Base-by-base conservation (phyloP, 805 yeast genomes). In the Candida maris region DNA sequence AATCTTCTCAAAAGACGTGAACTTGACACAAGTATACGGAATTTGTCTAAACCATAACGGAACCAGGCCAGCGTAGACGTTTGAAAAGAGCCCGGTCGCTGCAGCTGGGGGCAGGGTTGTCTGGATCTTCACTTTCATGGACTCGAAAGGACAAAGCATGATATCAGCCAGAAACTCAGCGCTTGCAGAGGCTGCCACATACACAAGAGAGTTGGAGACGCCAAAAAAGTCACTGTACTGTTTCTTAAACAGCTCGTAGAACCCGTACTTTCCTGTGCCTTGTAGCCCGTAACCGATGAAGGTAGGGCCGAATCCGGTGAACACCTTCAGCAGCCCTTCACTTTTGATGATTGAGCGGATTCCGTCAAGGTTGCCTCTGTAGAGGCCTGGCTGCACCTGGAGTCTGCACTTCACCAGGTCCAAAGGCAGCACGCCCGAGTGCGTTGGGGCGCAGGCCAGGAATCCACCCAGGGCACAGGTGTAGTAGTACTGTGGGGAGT, bases 21-120 rank as follows among this genome's bases (percentile, higher is more conserved):
- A 93, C 67, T 93, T 91, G 44, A 85, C 94, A 96, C 91, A 89
- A 19, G 97, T 91, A 70, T 91, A 91, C n/a, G 97, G 98, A 52
- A 91, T 84, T 66, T 91, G 98, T 69, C 97, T 82, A 41, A 80
- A 77, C 97, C 97, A 93, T 47, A 91, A 71, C 10, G 98, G 97
- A 7, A 79, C 81, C 36, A 91, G 65, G 36, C 97, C 97, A 56
- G 85, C 83, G 69, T 89, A 91, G 34, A 91, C 70, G 34, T 52
- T 42, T 2, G 87, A 85, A 16, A 68, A 77, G 36, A 82, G 44
- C 4, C 82, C 79, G 24, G 74, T 69, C 46, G 84, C 75, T 64
- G 77, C 79, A 35, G 65, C 64, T 17, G 97, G 96, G 15, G 97
- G 97, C 42, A 87, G 71, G 4, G 95, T 81, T 27, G 97, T 88